Base-by-base conservation (phyloP, 139 green algal genomes). In the Chlorella sorokiniana region DNA sequence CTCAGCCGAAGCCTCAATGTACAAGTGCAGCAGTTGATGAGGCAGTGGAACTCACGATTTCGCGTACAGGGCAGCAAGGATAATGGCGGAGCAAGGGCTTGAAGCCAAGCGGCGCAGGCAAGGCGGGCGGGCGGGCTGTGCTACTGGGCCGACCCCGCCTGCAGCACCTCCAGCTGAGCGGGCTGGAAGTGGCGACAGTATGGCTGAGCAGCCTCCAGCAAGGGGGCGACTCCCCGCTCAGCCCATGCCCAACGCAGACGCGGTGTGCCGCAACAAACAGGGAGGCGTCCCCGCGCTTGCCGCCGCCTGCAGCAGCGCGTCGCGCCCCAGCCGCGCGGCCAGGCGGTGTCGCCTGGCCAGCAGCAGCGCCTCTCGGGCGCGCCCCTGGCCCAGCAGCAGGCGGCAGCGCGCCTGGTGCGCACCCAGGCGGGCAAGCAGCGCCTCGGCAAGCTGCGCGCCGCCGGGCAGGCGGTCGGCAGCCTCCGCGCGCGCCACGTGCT, bases 311-410 rank as follows among this genome's bases (percentile, higher is more conserved):
- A 74, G n/a, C 20, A 81, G 63, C 10, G 76, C 61, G 0, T 9
- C 62, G 1, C 33, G 33, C 1, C 42, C 27, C 33, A 75, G 25
- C 44, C n/a, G 44, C 10, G 23, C 76, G 8, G 65, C 25, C 76
- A 75, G 10, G n/a, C 62, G 3, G 4, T 68, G 18, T 44, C 25
- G 42, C 76, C 35, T 33, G 18, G 76, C 76, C 44, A 65, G 44
- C 76, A 38, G 3, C 62, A 74, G 22, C 44, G 69, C 52, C 25
- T 61, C 54, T 16, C 45, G 25, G 7, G 37, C 52, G 1, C 44
- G 44, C 11, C 80, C 80, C 27, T 61, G 37, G 14, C 73, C 56
- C 80, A 85, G 80, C 52, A 85, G 80, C 72, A 81, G 69, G 45
- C 63, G 52, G 80, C 80, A 85, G 45, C n/a, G 38, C 16, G 72